Evolutionary conservation across 768 basidiomycete genomes (phyloP).

Genomic region (Trametes meyenii): DNA sequence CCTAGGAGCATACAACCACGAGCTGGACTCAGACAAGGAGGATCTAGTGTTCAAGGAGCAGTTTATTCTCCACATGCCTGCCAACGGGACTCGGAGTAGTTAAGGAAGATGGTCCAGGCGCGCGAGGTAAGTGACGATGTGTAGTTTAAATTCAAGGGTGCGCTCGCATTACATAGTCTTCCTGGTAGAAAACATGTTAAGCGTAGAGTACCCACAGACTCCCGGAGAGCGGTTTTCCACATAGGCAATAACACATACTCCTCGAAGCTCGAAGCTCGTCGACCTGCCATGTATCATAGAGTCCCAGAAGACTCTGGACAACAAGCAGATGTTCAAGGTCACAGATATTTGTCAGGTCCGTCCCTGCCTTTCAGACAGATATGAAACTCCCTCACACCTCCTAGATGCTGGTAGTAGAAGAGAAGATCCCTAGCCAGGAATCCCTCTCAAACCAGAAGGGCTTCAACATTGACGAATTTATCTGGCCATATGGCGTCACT

Average conservation of each 20-base stretch:
- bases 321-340: constrained; percentile 97
- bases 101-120: constrained; percentile 80
- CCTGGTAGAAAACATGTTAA: background rate
- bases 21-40: constrained; percentile 93
- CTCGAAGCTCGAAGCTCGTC: constrained; percentile 92
- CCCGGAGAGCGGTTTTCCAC: constrained; percentile 88
- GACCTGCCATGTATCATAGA: constrained; percentile 95
- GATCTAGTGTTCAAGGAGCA: constrained; percentile 97
- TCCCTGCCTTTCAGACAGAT: background rate
- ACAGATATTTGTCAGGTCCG: constrained; percentile 95
- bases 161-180: background rate
- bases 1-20: constrained; percentile 89
- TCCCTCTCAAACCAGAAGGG: constrained; percentile 59
- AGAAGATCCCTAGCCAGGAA: constrained; percentile 73
- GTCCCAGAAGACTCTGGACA: constrained; percentile 93
- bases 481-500: constrained; percentile 96
- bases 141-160: constrained; percentile 99
- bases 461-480: constrained; percentile 93
- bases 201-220: constrained; percentile 53
- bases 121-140: constrained; percentile 79
- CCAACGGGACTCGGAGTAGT: constrained; percentile 76
- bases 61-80: constrained; percentile 88
- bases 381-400: background rate
- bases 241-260: constrained; percentile 79
- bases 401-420: constrained; percentile 91